Conservation (phyloP, 257 asterid genomes). For the Penstemon newberryi region DNA sequence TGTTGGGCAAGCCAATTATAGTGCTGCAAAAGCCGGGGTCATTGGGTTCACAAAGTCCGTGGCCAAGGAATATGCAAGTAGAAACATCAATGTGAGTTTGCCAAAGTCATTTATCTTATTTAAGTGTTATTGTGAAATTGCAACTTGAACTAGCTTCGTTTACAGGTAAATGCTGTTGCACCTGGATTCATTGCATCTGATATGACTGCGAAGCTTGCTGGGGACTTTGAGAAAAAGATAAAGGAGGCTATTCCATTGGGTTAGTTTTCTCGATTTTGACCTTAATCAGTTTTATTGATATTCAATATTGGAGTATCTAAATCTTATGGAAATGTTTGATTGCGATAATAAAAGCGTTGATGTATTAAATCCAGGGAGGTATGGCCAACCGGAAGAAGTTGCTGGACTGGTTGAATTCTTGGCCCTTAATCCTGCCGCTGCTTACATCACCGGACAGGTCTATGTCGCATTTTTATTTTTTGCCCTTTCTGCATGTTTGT, state of each 20-base stretch:
- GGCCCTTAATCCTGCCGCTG: constrained; percentile 64
- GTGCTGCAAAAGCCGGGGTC: constrained; percentile 99
- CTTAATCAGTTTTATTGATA: not conserved
- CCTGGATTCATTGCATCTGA: constrained; percentile 97
- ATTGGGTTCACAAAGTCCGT: constrained; percentile 91
- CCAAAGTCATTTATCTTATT: constrained; percentile 4
- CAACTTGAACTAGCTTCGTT: constrained; percentile 22
- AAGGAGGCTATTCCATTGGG: constrained; percentile 85
- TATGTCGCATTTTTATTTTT: not conserved
- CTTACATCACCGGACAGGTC: constrained; percentile 95
- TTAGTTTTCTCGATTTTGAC: constrained; percentile 31
- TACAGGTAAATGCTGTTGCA: constrained; percentile 90
- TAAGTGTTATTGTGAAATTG: constrained; percentile 1
- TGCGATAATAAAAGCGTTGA: constrained; percentile 1
- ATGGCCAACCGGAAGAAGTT: constrained; percentile 63
- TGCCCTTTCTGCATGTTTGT: not conserved
- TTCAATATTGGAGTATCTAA: not conserved
- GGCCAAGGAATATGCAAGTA: constrained; percentile 94
- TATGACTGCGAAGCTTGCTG: constrained; percentile 83
- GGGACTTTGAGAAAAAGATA: constrained; percentile 76
- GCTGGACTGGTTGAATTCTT: constrained; percentile 59
- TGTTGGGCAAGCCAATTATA: constrained; percentile 92
- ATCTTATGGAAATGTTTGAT: constrained; percentile 1
- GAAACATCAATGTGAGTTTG: constrained; percentile 72
- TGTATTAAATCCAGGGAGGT: constrained; percentile 47